Conservation (phyloP, 805 yeast genomes). For the Candida ascalaphidarum region DNA sequence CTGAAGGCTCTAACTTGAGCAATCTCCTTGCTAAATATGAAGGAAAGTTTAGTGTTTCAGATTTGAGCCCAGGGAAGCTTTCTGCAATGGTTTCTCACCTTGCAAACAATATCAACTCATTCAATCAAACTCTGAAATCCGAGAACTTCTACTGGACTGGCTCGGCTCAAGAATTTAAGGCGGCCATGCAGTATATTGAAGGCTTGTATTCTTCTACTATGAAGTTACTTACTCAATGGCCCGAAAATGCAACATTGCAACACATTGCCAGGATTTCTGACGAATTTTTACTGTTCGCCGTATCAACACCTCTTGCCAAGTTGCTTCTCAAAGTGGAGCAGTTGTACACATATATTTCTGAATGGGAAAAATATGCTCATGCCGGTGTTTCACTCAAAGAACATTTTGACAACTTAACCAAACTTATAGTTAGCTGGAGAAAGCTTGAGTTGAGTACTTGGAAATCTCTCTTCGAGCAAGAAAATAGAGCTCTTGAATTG, state of each 20-base stretch:
- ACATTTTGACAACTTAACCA: conserved; percentile 51
- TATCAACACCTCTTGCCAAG: conserved; percentile 66
- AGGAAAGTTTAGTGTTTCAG: not conserved
- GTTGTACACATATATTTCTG: conserved; percentile 70
- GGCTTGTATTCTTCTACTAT: conserved; percentile 21
- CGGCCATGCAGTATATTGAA: conserved; percentile 43
- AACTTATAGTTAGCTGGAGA: conserved; percentile 84
- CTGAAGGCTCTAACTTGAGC: conserved; percentile 32
- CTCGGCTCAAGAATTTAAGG: conserved; percentile 50
- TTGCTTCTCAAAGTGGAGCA: conserved; percentile 79
- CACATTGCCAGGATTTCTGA: conserved; percentile 54
- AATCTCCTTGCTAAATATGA: conserved; percentile 4
- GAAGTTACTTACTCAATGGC: conserved; percentile 63
- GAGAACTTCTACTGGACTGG: conserved; percentile 53
- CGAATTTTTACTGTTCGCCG: conserved; percentile 58
- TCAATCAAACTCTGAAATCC: no score
- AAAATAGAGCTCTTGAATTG: conserved; percentile 40
- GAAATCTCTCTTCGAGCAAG: conserved; percentile 66
- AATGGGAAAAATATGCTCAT: conserved; percentile 92
- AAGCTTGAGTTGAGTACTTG: conserved; percentile 78
- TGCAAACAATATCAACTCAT: no score
- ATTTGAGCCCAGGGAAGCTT: no score
- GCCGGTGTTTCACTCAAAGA: conserved; percentile 56
- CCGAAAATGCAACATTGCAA: conserved; percentile 86
- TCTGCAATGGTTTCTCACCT: no score